Evolutionary conservation across 345 rosid species (phyloP).

Genomic region (Corchorus capsularis): DNA sequence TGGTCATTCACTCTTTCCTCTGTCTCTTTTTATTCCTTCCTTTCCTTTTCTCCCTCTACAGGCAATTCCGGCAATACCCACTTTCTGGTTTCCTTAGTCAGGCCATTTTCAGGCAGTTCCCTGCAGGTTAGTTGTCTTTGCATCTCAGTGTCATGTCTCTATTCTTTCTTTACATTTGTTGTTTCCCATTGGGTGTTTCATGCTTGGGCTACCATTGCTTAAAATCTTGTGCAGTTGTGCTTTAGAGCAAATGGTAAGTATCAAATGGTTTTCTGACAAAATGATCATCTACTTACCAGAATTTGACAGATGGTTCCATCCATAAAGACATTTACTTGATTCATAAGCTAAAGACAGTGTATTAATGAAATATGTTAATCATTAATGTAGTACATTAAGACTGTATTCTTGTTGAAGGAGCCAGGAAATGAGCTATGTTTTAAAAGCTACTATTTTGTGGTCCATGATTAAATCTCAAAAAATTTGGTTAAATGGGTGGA

Average conservation of each 20-base stretch:
- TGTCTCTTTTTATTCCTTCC: constrained; percentile 1
- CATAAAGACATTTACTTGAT: not conserved
- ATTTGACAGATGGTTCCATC: not conserved
- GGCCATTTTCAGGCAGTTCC: constrained; percentile 29
- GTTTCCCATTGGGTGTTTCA: not conserved
- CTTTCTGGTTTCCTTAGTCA: constrained; percentile 24
- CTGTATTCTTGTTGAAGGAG: not conserved
- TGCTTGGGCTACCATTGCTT: not conserved
- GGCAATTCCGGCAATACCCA: constrained; percentile 17
- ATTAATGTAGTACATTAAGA: not conserved
- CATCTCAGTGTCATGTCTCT: constrained; percentile 3
- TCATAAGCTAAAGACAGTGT: constrained; percentile 1
- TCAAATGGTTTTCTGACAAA: not conserved
- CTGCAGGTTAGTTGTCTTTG: constrained; percentile 34
- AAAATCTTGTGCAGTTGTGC: not conserved
- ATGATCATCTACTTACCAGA: not conserved
- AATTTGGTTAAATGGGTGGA: not conserved
- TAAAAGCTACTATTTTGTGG: not conserved
- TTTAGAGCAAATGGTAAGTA: not conserved
- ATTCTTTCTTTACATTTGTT: not conserved
- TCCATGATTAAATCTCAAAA: not conserved
- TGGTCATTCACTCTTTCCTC: constrained; percentile 8
- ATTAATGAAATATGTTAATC: not conserved
- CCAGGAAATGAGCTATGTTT: too few species aligned
- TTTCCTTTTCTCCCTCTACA: constrained; percentile 18